These are phyloP conservation scores for Danielia oregonensis DNA, from an alignment of 805 yeast species.

Conservation along the genomic window DNA sequence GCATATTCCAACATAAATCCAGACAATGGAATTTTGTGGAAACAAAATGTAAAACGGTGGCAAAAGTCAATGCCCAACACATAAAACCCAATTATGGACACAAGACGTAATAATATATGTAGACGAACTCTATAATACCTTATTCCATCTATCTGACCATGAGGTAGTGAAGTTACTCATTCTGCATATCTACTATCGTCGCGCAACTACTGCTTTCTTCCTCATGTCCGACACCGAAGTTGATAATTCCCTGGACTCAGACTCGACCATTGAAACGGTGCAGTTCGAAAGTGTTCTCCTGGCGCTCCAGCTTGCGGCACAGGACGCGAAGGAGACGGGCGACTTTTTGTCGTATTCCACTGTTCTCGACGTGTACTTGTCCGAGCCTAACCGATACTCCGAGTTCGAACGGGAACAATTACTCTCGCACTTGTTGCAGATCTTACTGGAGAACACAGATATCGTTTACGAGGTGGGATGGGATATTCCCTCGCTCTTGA, in stretches of 20 bases:
- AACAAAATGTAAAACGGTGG: no score
- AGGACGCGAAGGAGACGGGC: slow-evolving; percentile 39
- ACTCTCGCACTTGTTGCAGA: slow-evolving; percentile 41
- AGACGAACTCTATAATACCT: no score
- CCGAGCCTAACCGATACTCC: slow-evolving; percentile 43
- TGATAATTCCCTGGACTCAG: slow-evolving; percentile 9
- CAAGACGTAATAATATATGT: no score
- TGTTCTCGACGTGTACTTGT: slow-evolving; percentile 57
- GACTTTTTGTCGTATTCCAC: slow-evolving; percentile 76
- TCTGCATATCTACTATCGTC: no score
- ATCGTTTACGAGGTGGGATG: slow-evolving; percentile 74
- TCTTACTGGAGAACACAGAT: slow-evolving; percentile 43
- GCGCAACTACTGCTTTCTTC: background rate
- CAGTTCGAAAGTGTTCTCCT: slow-evolving; percentile 24
- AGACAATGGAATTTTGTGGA: no score
- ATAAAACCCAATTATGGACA: no score
- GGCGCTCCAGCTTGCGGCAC: slow-evolving; percentile 27
- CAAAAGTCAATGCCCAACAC: no score
- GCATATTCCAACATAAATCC: no score
- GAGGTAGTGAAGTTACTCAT: no score
- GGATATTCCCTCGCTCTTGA: slow-evolving; percentile 77
- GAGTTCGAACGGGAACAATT: slow-evolving; percentile 48
- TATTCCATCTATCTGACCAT: no score
- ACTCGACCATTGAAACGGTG: slow-evolving; percentile 14
- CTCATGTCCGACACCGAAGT: slow-evolving; percentile 12